A percentile compares a stretch with the other conserved stretches of the same genome.
Conservation (phyloP, 345 rosid species). For the Rhodamnia argentea region DNA sequence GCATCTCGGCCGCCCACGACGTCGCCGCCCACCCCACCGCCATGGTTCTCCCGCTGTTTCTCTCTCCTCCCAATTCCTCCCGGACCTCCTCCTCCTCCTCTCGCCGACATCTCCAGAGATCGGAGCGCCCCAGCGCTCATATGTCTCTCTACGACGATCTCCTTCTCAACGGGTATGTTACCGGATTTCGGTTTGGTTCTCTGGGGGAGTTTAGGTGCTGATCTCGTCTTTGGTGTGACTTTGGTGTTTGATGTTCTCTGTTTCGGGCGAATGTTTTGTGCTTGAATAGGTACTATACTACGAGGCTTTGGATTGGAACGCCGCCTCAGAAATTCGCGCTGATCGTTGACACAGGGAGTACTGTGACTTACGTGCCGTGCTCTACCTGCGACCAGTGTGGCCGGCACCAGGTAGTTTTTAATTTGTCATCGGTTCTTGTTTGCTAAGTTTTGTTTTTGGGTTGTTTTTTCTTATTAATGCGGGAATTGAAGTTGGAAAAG, state of each 20-base stretch:
- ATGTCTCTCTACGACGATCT: conserved; percentile 97
- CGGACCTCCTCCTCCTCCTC: conserved; percentile 10
- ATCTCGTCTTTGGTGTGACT: background rate
- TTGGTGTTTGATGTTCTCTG: background rate
- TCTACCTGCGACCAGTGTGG: conserved; percentile 77
- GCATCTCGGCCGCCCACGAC: conserved; percentile 1
- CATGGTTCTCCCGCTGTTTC: conserved; percentile 70
- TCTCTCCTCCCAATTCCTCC: conserved; percentile 29
- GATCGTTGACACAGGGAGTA: conserved; percentile 86
- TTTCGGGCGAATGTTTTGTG: background rate
- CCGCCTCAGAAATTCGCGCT: conserved; percentile 90
- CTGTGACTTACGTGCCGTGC: conserved; percentile 90
- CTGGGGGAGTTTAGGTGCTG: background rate
- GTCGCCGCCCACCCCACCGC: conserved; percentile 12
- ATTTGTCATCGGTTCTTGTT: background rate
- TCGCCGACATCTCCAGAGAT: conserved; percentile 51
- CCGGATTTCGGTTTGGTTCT: background rate
- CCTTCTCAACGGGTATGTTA: conserved; percentile 59
- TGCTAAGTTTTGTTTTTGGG: background rate
- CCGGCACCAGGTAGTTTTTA: conserved; percentile 50
- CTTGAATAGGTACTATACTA: conserved; percentile 60
- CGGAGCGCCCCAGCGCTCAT: conserved; percentile 50
- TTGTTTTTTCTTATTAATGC: background rate
- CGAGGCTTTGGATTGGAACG: conserved; percentile 88
- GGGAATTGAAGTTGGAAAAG: background rate